Evolutionary conservation across 2,329 filamentous ascomycete genomes (phyloP).

Genomic region (Rhynchosporium agropyri): DNA sequence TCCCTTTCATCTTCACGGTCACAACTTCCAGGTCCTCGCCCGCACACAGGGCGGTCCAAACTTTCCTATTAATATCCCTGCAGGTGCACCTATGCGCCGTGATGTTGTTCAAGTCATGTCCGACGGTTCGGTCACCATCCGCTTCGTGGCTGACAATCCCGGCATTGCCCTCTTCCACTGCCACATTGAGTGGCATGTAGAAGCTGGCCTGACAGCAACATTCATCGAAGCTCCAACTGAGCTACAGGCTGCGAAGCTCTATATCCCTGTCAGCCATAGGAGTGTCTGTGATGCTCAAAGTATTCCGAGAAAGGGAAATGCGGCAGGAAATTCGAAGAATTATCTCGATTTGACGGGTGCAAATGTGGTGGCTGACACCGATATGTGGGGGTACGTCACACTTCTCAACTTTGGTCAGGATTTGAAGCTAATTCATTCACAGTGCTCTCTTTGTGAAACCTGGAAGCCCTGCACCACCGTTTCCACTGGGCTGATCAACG

Average conservation of each 20-base stretch:
- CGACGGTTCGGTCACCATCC: slow-evolving; percentile 65
- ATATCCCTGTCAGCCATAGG: slow-evolving; percentile 21
- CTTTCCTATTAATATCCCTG: slow-evolving; percentile 17
- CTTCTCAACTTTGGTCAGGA: not conserved
- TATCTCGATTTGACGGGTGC: slow-evolving; percentile 22
- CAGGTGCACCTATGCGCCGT: slow-evolving; percentile 59
- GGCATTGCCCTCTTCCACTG: slow-evolving; percentile 72
- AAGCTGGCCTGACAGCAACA: slow-evolving; percentile 45
- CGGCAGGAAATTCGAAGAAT: slow-evolving; percentile 23
- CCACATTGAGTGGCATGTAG: slow-evolving; percentile 59
- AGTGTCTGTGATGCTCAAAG: slow-evolving; percentile 14
- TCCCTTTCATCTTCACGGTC: slow-evolving; percentile 29
- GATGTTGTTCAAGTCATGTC: slow-evolving; percentile 64
- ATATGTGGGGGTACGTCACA: slow-evolving; percentile 16
- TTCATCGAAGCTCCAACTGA: slow-evolving; percentile 28
- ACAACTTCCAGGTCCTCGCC: slow-evolving; percentile 26
- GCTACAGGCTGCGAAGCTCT: slow-evolving; percentile 14
- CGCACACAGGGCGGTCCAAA: slow-evolving; percentile 12
- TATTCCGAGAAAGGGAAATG: slow-evolving; percentile 23
- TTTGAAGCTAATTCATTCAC: not conserved
- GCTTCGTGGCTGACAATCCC: slow-evolving; percentile 66
- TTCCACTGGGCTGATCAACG: not conserved
- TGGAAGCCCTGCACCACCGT: not conserved
- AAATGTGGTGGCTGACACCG: slow-evolving; percentile 11
- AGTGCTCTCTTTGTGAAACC: slow-evolving; percentile 5